Evolutionary conservation across 495 filamentous ascomycete species (phyloP), one percentile per base, ranked within the genome.

Genomic region (Thozetella sp.): DNA sequence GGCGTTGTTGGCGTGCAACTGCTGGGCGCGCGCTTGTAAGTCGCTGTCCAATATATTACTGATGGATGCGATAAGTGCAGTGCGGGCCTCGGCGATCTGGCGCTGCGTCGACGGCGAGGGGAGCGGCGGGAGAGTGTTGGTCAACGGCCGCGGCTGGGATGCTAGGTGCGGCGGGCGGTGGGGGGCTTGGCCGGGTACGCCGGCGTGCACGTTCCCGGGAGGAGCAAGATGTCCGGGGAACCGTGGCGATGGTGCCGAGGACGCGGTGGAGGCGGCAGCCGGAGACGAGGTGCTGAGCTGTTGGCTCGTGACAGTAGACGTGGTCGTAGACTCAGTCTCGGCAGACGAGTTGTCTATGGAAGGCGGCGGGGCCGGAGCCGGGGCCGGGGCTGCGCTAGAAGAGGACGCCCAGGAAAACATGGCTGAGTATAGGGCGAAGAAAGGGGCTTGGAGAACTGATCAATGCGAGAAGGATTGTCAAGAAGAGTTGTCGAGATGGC

Each of bases 21-120:
- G 86, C n/a, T 79, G 73, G 6, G 91, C 92, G 64, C 93, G 92
- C 27, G 85, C 80, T 52, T 85, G 82, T 22, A 97, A 84, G 53
- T 90, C 83, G 22, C 80, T 70, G 75, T 93, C 88, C 51, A 93
- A 75, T 62, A 93, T 86, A 71, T 90, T 88, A 67, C 80, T 78
- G 51, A 95, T 88, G 6, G 90, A 88, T n/a, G 90, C 90, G 20
- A 88, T 83, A 69, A 97, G 86, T 15, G 91, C 90, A 51, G 83
- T 76, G 67, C 88, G 85, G 53, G 93, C 91, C 82, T 94, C 87
- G 54, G 78, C 69, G 37, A 82, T 67, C 61, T 75, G 70, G 12
- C 70, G 58, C 76, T 84, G 65, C 72, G 82, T 65, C 62, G 72
- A 53, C 46, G 64, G 62, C 13, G 71, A 65, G 1, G 71, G 65